A percentile compares a stretch with the other conserved stretches of the same genome.
Evolutionary conservation across 73 alveolate genomes (phyloP).

Genomic region (Effrenium voratum): DNA sequence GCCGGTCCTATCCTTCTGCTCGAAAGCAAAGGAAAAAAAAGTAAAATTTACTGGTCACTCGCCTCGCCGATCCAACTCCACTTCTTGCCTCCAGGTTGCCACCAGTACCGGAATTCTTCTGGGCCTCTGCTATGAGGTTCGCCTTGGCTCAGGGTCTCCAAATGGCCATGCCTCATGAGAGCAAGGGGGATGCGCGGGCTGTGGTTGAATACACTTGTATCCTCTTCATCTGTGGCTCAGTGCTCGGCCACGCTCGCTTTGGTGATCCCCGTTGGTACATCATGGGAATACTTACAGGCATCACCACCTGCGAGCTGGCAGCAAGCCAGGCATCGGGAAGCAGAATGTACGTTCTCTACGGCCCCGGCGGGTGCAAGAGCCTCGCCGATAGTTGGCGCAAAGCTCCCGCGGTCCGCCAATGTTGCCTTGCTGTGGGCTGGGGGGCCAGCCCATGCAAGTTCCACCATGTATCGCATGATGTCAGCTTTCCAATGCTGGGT

Average conservation of each 20-base stretch:
- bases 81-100: too few species aligned
- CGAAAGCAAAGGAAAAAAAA: too few species aligned
- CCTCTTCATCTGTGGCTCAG: neutral
- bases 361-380: slow-evolving; percentile 57
- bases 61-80: too few species aligned
- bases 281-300: slow-evolving; percentile 52
- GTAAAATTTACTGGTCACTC: too few species aligned
- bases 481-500: neutral
- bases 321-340: neutral
- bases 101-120: too few species aligned
- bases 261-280: slow-evolving; percentile 36
- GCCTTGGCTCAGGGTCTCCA: neutral
- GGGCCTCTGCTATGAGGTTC: slow-evolving; percentile 63
- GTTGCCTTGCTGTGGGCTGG: neutral
- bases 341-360: too few species aligned
- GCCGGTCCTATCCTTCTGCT: too few species aligned
- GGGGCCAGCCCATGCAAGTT: neutral
- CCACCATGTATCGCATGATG: neutral
- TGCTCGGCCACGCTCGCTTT: slow-evolving; percentile 20
- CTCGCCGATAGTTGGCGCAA: slow-evolving; percentile 79
- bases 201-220: neutral
- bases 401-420: slow-evolving; percentile 35
- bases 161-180: neutral
- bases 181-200: neutral
- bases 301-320: slow-evolving; percentile 25